Evolutionary conservation across 306 rosid species (phyloP), one percentile per base, ranked within the genome.

Genomic region (Mimosa pudica): DNA sequence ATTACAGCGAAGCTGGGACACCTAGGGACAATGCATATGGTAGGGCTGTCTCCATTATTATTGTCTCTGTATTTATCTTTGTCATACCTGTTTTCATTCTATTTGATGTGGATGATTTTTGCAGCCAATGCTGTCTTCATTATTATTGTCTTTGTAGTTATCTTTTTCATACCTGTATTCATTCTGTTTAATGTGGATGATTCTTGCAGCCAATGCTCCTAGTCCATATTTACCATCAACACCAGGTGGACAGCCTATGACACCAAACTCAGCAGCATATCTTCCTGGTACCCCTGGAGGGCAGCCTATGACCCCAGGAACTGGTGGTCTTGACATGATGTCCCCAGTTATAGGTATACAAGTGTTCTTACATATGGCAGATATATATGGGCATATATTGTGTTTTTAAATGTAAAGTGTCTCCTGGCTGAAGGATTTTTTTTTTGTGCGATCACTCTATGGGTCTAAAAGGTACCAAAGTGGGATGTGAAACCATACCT

Each of bases 251-350:
- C 98, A 93, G 88, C 99, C 99, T 49, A 90, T 91, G 99, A 96
- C 99, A 54, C 99, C 99, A 78, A 96, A 90, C 84, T 90, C 99
- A 12, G 98, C 88, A 32, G 90, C 96, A 70, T 96, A 90, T 89
- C 97, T 96, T 87, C 99, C 99, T 36, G 97, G 99, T 49, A 96
- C 99, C 58, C 99, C 99, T 73, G 99, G 99, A 70, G 99, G 99
- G 83, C 99, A 93, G 84, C 99, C 99, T 14, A 96, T 96, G 99
- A 96, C 99, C 64, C 99, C 98, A 20, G 99, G 99, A 79, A 90
- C 97, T 76, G 99, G 96, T 73, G 98, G 97, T 78, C 82, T 96
- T 79, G 99, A 96, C 82, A 89, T 87, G 83, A 93, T 96, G 98
- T 96, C 99, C 78, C 99, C 99, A 62, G 97, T 86, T 77, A 85